Evolutionary conservation across 2,329 filamentous ascomycete genomes (phyloP), one percentile per base, ranked within the genome.

Genomic region (Xylaria sp.): DNA sequence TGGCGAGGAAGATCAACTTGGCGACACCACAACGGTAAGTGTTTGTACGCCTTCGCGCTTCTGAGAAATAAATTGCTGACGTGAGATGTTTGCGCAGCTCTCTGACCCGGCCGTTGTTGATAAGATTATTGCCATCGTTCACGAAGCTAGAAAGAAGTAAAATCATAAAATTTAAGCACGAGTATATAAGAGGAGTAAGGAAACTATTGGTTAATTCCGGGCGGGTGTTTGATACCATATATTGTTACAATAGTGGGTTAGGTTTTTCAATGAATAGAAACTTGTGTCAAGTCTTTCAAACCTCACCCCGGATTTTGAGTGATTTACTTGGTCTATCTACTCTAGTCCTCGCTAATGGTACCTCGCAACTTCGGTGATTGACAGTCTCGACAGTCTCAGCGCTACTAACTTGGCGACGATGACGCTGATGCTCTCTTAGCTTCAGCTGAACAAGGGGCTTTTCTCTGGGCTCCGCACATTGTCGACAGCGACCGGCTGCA

Each of bases 1-100:
- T 18, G 95, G 95, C 43, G 96, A 99, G 85, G 95, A 98, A 83
- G 96, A 99, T 81, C 94, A 97, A 83, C 86, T 99, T 63, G 96
- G 96, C 76, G 96, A 99, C 79, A 97, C 87, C 43, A 93, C 92
- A 23, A 98, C 96, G 74, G 93, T 97, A 86, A 85, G 92, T 85
- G 52, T 28, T 39, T 20, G 9, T 15, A 20, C 18, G n/a, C 20
- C 13, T n/a, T 55, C 28, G 18, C n/a, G 18, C 41, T 57, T 49
- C 23, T 2, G n/a, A 18, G 43, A 25, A 46, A 52, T 4, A 18
- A 23, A 1, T 41, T 61, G 39, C 65, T 72, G 39, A 72, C 59
- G 20, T 56, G 13, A n/a, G 20, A 48, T 55, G 39, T 39, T 51
- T 46, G 10, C 57, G 67, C 74, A 97, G 91, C 88, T 98, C 62